Conservation (phyloP, 2,329 filamentous ascomycete species). For the Fusarium hainanense region DNA sequence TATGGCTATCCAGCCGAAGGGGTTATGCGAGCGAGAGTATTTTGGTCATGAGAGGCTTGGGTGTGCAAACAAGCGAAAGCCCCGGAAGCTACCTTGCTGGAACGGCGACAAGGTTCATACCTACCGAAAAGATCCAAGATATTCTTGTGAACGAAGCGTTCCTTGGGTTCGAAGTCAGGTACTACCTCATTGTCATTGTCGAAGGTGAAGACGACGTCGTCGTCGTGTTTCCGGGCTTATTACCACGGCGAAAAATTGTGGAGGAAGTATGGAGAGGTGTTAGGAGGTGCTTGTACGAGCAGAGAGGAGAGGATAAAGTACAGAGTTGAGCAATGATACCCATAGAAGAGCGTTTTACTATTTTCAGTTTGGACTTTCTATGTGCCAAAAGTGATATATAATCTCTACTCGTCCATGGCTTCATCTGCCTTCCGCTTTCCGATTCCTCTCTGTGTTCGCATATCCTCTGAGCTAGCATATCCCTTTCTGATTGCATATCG, state of each 20-base stretch:
- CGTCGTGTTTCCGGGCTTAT: conserved; percentile 88
- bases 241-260: conserved; percentile 79
- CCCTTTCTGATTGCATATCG: conserved; percentile 71
- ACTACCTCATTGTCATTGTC: conserved; percentile 90
- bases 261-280: conserved; percentile 92
- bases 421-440: conserved; percentile 48
- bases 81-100: conserved; percentile 67
- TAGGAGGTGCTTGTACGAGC: conserved; percentile 80
- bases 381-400: conserved; percentile 5
- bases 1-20: conserved; percentile 60
- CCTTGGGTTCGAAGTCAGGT: conserved; percentile 87
- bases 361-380: conserved; percentile 11
- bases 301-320: conserved; percentile 49
- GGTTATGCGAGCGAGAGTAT: conserved; percentile 80
- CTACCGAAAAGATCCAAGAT: conserved; percentile 91
- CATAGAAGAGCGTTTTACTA: conserved; percentile 5
- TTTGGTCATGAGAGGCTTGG: conserved; percentile 86
- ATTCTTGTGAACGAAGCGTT: conserved; percentile 97
- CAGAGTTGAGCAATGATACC: conserved; percentile 25
- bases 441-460: conserved; percentile 52
- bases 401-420: conserved; percentile 39
- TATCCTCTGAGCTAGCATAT: conserved; percentile 63
- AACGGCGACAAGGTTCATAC: conserved; percentile 73
- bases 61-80: conserved; percentile 85
- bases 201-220: conserved; percentile 89